Conservation (phyloP, 106 monocot genomes). For the Dioscorea dumetorum region DNA sequence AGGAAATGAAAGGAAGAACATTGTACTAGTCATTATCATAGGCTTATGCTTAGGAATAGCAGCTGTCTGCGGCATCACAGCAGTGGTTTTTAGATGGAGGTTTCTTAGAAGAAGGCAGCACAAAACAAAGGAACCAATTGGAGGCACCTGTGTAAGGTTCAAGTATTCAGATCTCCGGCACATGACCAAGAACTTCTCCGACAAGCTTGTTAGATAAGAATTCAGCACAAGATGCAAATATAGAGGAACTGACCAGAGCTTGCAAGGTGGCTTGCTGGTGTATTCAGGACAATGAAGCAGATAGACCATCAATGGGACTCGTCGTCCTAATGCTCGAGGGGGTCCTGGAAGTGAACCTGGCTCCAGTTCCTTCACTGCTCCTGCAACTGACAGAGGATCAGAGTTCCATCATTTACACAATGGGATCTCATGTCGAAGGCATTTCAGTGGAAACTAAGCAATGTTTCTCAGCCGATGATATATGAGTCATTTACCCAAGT, state of each 20-base stretch:
- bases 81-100: too few relatives aligned
- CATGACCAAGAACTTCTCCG: conserved; percentile 37
- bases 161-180: conserved; percentile 7
- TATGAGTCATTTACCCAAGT: too few relatives aligned
- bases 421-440: background rate
- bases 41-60: background rate
- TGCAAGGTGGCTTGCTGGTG: conserved; percentile 43
- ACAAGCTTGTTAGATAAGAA: conserved; percentile 19
- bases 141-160: conserved; percentile 14
- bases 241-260: conserved; percentile 18
- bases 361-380: conserved; percentile 16
- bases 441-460: background rate
- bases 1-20: background rate
- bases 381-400: too few relatives aligned
- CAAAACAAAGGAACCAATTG: background rate
- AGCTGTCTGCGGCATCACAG: too few relatives aligned
- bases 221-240: conserved; percentile 9
- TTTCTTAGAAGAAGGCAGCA: conserved; percentile 6
- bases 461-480: background rate
- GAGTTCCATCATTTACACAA: background rate
- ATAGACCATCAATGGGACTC: conserved; percentile 31
- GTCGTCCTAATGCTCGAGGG: conserved; percentile 22
- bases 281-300: conserved; percentile 28
- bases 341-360: conserved; percentile 14
- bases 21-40: background rate